These are phyloP conservation scores for Coccinonectria pachysandricola DNA, from an alignment of 2,329 filamentous ascomycete species.

Conservation along the genomic window DNA sequence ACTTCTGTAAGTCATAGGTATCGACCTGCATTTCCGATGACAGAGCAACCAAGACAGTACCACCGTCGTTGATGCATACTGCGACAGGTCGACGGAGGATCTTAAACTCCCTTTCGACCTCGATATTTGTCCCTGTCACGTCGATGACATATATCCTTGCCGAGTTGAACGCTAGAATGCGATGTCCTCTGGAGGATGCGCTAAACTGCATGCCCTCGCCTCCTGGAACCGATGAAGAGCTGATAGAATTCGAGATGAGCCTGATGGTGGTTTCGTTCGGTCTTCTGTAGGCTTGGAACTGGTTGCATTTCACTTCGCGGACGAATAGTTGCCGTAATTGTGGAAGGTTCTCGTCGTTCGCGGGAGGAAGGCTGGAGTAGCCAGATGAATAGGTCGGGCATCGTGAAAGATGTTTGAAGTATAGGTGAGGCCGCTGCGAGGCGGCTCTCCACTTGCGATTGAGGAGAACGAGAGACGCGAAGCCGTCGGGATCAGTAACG, in stretches of 20 bases:
- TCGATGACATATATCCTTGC: constrained; percentile 75
- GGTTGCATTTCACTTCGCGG: constrained; percentile 61
- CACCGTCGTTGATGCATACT: constrained; percentile 71
- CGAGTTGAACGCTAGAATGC: constrained; percentile 73
- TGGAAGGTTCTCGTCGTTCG: constrained; percentile 42
- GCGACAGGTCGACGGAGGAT: constrained; percentile 65
- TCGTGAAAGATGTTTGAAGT: constrained; percentile 49
- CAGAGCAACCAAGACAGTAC: constrained; percentile 64
- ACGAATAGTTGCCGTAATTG: constrained; percentile 56
- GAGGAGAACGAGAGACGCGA: constrained; percentile 55
- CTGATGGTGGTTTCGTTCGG: constrained; percentile 64
- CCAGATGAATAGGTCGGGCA: constrained; percentile 49
- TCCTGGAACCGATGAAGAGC: constrained; percentile 71
- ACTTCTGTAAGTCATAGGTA: constrained; percentile 60
- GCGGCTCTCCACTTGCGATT: constrained; percentile 56
- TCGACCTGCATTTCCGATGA: constrained; percentile 78
- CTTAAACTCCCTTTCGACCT: constrained; percentile 68
- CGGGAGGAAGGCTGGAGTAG: constrained; percentile 30
- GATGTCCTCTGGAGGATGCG: constrained; percentile 64
- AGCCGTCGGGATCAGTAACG: constrained; percentile 49
- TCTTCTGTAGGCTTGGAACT: constrained; percentile 66
- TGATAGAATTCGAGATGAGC: constrained; percentile 73
- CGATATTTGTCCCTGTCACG: constrained; percentile 46
- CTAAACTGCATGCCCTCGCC: constrained; percentile 81
- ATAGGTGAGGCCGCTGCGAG: constrained; percentile 54